phyloP scores from a whole-genome alignment of 352 stramenopile species.

The Plasmopara muralis region DNA sequence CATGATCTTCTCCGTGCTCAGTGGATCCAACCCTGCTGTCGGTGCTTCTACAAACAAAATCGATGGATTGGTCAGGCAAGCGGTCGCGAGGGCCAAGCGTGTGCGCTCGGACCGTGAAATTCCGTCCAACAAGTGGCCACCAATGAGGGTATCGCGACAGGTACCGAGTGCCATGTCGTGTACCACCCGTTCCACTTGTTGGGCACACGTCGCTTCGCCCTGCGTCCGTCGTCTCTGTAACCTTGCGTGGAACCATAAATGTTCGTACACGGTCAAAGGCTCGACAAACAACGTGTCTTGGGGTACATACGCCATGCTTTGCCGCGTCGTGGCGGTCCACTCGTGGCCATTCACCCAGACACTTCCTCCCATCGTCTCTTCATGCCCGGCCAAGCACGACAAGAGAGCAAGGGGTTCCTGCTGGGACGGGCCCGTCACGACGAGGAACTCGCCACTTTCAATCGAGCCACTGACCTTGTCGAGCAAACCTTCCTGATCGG shows the following conservation, averaged over 20 bases:
- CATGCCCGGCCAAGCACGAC: constrained; percentile 86
- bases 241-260: constrained; percentile 80
- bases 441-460: constrained; percentile 40
- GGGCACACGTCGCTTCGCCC: constrained; percentile 21
- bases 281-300: constrained; percentile 85
- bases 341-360: constrained; percentile 57
- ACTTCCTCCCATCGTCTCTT: constrained; percentile 67
- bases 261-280: constrained; percentile 86
- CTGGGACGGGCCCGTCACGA: constrained; percentile 53
- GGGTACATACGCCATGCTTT: constrained; percentile 55
- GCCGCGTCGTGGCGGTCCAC: constrained; percentile 33
- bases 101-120: constrained; percentile 79
- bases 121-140: constrained; percentile 38
- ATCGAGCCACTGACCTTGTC: constrained; percentile 38
- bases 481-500: too few relatives aligned
- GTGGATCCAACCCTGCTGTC: constrained; percentile 54
- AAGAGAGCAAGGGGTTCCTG: constrained; percentile 87
- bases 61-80: constrained; percentile 73
- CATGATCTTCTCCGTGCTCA: constrained; percentile 56
- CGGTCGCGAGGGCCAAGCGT: constrained; percentile 72
- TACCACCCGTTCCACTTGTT: constrained; percentile 56
- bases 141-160: constrained; percentile 51
- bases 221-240: constrained; percentile 58
- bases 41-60: constrained; percentile 86
- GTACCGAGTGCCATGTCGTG: constrained; percentile 42